Evolutionary conservation across 1,284 basidiomycete species (phyloP).

Genomic region (Malassezia slooffiae): DNA sequence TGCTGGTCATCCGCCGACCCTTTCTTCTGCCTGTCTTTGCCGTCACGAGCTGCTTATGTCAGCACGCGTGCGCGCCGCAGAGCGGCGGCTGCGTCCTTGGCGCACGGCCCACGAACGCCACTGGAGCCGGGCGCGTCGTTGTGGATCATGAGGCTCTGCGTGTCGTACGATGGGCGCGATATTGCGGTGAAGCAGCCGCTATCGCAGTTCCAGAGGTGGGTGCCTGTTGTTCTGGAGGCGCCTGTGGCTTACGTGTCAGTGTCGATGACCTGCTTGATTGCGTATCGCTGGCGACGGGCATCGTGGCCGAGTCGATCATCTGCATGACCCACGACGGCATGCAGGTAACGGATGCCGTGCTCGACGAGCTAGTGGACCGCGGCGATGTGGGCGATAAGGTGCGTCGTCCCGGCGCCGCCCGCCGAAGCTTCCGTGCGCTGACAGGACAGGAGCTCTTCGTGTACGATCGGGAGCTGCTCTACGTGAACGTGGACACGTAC

Average conservation of each 20-base stretch:
- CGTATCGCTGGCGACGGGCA: slow-evolving; percentile 39
- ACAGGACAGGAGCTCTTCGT: slow-evolving; percentile 32
- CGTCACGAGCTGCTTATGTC: no score
- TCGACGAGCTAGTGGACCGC: slow-evolving; percentile 23
- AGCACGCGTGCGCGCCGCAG: no score
- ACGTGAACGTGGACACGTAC: slow-evolving; percentile 28
- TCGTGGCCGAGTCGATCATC: slow-evolving; percentile 36
- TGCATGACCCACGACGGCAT: slow-evolving; percentile 40
- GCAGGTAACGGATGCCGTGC: slow-evolving; percentile 32
- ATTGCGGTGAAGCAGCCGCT: slow-evolving; percentile 34
- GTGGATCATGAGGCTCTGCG: slow-evolving; percentile 38
- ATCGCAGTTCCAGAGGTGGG: slow-evolving; percentile 27
- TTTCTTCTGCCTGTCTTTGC: no score
- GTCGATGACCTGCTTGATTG: slow-evolving; percentile 40
- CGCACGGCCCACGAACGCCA: no score
- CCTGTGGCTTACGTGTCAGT: not conserved
- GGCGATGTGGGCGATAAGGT: not conserved
- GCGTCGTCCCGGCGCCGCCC: no score
- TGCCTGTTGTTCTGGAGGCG: no score
- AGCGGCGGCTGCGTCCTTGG: no score
- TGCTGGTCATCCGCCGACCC: no score
- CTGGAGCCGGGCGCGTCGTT: no score
- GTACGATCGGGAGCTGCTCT: slow-evolving; percentile 42
- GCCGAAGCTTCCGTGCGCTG: not conserved
- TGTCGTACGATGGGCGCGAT: slow-evolving; percentile 36